phyloP scores from a whole-genome alignment of 2,329 filamentous ascomycete genomes.

The Penicillium hesseltinei region DNA sequence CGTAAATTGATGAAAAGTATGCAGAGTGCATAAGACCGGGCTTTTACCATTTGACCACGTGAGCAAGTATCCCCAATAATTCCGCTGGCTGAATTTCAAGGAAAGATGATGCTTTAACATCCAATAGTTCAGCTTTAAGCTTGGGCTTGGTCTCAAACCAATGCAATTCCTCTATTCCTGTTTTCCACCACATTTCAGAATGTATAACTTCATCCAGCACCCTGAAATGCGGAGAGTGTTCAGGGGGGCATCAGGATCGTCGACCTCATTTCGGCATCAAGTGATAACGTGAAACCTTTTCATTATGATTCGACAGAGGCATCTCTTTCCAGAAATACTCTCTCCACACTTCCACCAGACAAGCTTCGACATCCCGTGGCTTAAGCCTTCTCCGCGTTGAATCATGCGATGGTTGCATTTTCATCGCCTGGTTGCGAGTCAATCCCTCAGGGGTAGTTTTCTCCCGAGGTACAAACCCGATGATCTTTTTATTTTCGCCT shows the following conservation, averaged over 20 bases:
- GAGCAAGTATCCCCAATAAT: neutral
- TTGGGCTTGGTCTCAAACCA: neutral
- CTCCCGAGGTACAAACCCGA: neutral
- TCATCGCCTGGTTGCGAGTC: neutral
- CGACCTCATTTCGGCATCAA: neutral
- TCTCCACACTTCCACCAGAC: neutral
- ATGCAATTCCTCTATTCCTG: neutral
- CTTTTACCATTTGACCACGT: neutral
- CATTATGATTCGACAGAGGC: neutral
- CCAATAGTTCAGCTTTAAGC: neutral
- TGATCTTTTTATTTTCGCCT: neutral
- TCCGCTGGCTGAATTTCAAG: neutral
- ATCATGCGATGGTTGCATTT: neutral
- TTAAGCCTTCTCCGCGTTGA: neutral
- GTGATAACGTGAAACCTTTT: neutral
- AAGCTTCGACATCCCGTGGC: neutral
- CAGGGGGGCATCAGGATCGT: neutral
- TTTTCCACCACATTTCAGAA: neutral
- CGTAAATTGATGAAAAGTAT: neutral
- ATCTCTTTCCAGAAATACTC: neutral
- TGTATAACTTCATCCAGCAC: neutral
- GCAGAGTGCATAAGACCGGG: neutral
- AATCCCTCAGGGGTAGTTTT: neutral
- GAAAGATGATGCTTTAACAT: neutral
- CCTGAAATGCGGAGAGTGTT: neutral